These are phyloP conservation scores for Cymbidium sinense DNA, from an alignment of 106 monocot genomes.

Conservation along the genomic window DNA sequence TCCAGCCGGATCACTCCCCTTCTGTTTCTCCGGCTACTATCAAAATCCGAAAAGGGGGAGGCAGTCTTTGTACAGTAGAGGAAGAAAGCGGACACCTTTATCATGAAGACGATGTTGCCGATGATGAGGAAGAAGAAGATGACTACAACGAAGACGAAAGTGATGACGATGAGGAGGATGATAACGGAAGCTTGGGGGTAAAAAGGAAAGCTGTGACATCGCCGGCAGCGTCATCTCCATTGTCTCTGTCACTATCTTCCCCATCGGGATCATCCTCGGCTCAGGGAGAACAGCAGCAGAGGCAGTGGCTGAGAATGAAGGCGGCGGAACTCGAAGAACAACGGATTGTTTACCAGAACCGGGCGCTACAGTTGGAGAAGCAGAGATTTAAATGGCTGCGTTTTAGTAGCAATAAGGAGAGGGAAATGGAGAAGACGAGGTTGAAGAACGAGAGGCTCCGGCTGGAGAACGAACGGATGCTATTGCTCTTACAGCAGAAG, in stretches of 20 bases:
- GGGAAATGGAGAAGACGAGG: constrained; percentile 70
- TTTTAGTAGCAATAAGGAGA: constrained; percentile 71
- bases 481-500: constrained; percentile 70
- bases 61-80: background rate
- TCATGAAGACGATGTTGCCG: constrained; percentile 22
- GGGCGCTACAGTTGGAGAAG: constrained; percentile 55
- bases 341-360: constrained; percentile 28
- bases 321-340: constrained; percentile 58
- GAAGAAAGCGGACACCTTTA: constrained; percentile 17
- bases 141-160: constrained; percentile 3
- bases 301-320: constrained; percentile 36
- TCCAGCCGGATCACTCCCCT: background rate
- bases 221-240: constrained; percentile 15
- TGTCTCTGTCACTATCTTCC: constrained; percentile 28
- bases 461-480: constrained; percentile 71
- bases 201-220: background rate
- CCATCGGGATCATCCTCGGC: constrained; percentile 14
- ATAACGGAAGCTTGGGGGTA: background rate
- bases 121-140: background rate
- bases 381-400: constrained; percentile 83
- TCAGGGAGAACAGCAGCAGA: constrained; percentile 31
- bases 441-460: constrained; percentile 54
- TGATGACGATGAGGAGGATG: constrained; percentile 11
- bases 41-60: background rate
- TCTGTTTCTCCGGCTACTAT: no score